phyloP scores from a whole-genome alignment of 2,329 filamentous ascomycete genomes.

The Monilinia fructicola region DNA sequence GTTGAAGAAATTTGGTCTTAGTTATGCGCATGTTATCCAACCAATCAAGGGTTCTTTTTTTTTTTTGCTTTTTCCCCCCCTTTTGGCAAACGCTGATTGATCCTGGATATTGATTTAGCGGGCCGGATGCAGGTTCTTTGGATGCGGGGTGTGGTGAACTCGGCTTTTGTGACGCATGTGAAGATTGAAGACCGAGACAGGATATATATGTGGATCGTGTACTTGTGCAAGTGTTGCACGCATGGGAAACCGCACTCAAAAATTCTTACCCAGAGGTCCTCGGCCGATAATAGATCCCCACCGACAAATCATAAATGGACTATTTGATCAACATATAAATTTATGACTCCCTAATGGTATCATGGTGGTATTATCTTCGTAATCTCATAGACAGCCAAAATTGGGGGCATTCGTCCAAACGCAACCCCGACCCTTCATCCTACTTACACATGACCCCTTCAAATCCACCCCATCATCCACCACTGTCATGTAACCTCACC shows the following conservation, averaged over 20 bases:
- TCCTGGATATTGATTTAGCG: too few species aligned
- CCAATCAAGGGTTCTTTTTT: too few species aligned
- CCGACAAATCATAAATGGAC: neutral
- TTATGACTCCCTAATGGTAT: neutral
- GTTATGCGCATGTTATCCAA: too few species aligned
- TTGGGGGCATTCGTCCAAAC: neutral
- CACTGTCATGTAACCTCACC: neutral
- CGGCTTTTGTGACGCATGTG: too few species aligned
- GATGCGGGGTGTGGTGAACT: too few species aligned
- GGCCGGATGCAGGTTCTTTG: too few species aligned
- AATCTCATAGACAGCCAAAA: slow-evolving; percentile 1
- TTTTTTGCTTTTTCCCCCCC: too few species aligned
- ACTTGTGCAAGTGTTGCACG: too few species aligned
- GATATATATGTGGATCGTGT: neutral
- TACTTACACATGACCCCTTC: neutral
- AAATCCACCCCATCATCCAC: neutral
- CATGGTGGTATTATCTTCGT: neutral
- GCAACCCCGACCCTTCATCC: neutral
- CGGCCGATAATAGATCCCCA: neutral
- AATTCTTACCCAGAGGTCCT: neutral
- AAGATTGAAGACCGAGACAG: too few species aligned
- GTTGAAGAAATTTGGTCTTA: too few species aligned
- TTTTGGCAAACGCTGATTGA: too few species aligned
- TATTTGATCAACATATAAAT: neutral
- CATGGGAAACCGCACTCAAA: neutral